Evolutionary conservation across 495 filamentous ascomycete genomes (phyloP).

Genomic region (Penicillium daleae): DNA sequence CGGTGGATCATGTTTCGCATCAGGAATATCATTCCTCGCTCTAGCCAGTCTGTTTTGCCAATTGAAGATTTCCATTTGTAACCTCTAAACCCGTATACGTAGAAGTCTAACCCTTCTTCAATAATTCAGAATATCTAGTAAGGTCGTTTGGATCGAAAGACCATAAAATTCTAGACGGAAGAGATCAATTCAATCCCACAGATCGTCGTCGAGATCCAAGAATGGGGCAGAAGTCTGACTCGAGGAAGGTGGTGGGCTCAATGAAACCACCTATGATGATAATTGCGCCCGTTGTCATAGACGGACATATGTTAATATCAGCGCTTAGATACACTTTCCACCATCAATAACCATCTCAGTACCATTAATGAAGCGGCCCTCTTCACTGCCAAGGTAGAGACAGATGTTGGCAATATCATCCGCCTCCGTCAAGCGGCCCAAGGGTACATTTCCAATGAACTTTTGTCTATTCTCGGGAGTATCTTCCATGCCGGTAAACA

Average conservation of each 20-base stretch:
- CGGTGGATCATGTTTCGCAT: background rate
- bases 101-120: background rate
- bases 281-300: background rate
- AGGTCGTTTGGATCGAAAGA: too few relatives aligned
- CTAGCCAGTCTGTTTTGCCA: background rate
- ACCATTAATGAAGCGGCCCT: slow-evolving; percentile 72
- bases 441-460: slow-evolving; percentile 67
- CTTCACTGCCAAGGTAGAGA: slow-evolving; percentile 68
- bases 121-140: too few relatives aligned
- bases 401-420: slow-evolving; percentile 70
- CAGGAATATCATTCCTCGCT: background rate
- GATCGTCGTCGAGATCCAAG: too few relatives aligned
- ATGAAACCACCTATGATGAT: background rate
- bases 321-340: slow-evolving; percentile 39
- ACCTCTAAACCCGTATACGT: too few relatives aligned
- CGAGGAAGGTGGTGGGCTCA: background rate
- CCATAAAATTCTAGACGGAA: too few relatives aligned
- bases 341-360: slow-evolving; percentile 50
- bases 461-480: slow-evolving; percentile 70
- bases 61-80: background rate
- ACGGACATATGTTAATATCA: background rate
- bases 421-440: slow-evolving; percentile 65
- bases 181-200: too few relatives aligned
- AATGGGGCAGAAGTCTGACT: too few relatives aligned
- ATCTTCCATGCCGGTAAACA: slow-evolving; percentile 67